A percentile compares a stretch with the other conserved stretches of the same genome.
phyloP scores from a whole-genome alignment of 108 stramenopile species.

The Nitzschia sp. region DNA sequence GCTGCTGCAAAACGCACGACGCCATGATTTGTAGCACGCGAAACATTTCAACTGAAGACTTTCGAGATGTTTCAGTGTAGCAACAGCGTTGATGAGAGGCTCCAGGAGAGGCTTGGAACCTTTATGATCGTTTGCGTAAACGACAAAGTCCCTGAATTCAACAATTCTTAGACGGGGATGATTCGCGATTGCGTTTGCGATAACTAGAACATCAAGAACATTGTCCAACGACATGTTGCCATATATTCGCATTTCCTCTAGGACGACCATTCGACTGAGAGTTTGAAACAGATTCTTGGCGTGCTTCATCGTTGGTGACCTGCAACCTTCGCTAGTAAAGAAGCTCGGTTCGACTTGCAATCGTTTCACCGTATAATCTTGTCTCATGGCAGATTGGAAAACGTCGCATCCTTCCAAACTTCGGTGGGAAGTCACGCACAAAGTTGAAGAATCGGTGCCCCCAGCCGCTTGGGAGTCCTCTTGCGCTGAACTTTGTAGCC shows the following conservation, averaged over 20 bases:
- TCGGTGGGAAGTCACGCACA: background rate
- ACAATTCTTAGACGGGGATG: conserved; percentile 13
- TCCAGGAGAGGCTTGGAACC: conserved; percentile 5
- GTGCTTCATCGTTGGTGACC: conserved; percentile 8
- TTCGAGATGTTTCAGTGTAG: background rate
- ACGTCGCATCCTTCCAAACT: background rate
- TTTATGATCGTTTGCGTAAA: conserved; percentile 6
- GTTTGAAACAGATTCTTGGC: background rate
- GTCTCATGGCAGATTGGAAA: background rate
- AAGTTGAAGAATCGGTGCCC: too few relatives aligned
- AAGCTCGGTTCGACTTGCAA: conserved; percentile 1
- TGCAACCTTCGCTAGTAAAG: conserved; percentile 3
- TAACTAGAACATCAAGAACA: conserved; percentile 10
- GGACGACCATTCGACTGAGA: background rate
- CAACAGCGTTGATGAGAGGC: background rate
- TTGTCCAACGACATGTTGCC: conserved; percentile 17
- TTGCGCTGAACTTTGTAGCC: too few relatives aligned
- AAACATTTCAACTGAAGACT: conserved; percentile 2
- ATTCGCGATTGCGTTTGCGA: background rate
- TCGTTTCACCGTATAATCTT: background rate
- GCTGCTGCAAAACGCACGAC: background rate
- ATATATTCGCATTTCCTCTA: background rate
- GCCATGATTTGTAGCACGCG: conserved; percentile 5
- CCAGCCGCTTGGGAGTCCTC: too few relatives aligned
- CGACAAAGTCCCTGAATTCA: background rate